Evolutionary conservation across 2,329 filamentous ascomycete genomes (phyloP).

Genomic region (Cladosporium sp.): DNA sequence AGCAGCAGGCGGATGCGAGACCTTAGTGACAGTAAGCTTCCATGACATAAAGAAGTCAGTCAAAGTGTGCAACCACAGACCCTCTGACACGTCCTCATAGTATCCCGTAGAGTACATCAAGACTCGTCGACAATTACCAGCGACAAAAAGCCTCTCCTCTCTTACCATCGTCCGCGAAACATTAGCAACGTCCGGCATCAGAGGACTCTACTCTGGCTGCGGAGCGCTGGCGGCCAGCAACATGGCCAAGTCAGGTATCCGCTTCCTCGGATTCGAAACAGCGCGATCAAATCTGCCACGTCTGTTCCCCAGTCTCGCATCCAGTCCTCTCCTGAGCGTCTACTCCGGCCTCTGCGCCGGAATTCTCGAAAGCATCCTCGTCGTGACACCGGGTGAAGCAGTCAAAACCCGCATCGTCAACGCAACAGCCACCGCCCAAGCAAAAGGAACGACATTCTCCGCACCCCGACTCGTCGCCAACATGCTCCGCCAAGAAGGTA

Average conservation of each 20-base stretch:
- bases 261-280: conserved; percentile 23
- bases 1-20: conserved; percentile 10
- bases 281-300: conserved; percentile 10
- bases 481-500: conserved; percentile 13
- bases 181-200: not conserved
- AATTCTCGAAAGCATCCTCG: conserved; percentile 18
- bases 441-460: not conserved
- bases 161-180: conserved; percentile 5
- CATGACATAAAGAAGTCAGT: no score
- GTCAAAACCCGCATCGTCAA: conserved; percentile 25
- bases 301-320: conserved; percentile 10
- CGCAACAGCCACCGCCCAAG: conserved; percentile 16
- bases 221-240: conserved; percentile 6
- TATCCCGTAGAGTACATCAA: conserved; percentile 14
- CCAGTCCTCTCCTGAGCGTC: conserved; percentile 19
- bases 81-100: not conserved
- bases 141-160: conserved; percentile 7
- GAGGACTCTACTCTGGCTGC: conserved; percentile 8
- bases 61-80: no score
- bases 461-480: conserved; percentile 2
- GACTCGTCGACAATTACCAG: conserved; percentile 11
- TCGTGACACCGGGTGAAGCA: conserved; percentile 26
- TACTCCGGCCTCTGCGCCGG: conserved; percentile 22
- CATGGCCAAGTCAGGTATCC: conserved; percentile 17
- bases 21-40: conserved; percentile 6